Base-by-base conservation (phyloP, 305 asterid genomes). In the Fraxinus baroniana region DNA sequence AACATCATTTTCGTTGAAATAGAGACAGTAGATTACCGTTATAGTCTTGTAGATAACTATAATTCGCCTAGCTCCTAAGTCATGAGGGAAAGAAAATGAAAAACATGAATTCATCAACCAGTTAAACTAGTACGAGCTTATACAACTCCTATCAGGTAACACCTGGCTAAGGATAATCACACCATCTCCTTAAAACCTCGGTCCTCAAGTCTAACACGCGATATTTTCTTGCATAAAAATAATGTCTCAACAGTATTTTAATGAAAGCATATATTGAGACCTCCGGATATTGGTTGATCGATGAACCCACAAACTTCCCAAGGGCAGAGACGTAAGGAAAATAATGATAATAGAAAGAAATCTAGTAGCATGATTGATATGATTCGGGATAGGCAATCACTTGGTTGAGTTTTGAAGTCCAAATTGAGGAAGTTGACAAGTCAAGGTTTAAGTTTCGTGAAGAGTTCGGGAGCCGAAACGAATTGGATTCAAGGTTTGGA, bases 251-350 rank as follows among this genome's bases (percentile, higher is more conserved):
- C 39, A 6, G 5, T 36, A 36, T 36, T 36, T 36, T 36, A 41
- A 20, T 62, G 28, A 7, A 60, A 20, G 32, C 71, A 62, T 18
- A 62, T 22, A 62, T 22, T 62, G 73, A 64, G 12, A 64, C 7
- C 33, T 22, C 73, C 36, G 0, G 6, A 24, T 64, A 24, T 22
- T 64, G 26, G 33, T 64, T 64, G 33, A 10, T 64, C 12, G 32
- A 64, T 8, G 73, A 64, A 64, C 17, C 32, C 73, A 64, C 73
- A 55, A 64, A 64, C 33, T 64, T 64, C 33, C 85, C 80, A 20
- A 35, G 72, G 70, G 55, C 71, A 78, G 28, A 3, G 66, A n/a
- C 18, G 66, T 0, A 13, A 44, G 8, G 26, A 81, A 9, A 36
- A 79, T 46, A 57, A 55, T 5, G 24, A 37, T 32, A 74, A 13